These are phyloP conservation scores for Trichoderma asperelloides DNA, from an alignment of 495 filamentous ascomycete species.

Conservation along the genomic window DNA sequence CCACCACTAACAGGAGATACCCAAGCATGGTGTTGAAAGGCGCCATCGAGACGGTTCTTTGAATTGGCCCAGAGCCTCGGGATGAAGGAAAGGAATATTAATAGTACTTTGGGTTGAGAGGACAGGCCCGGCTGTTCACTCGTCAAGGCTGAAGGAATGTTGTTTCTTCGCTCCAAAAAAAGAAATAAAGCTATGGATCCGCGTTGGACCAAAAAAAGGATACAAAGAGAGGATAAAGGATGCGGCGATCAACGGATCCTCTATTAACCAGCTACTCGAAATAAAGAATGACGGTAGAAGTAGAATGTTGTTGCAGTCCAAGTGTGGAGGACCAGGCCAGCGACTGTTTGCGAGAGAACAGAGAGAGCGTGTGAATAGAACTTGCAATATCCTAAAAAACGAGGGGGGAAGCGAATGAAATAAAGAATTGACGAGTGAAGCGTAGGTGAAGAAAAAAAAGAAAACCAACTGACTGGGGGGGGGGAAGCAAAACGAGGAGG, in stretches of 20 bases:
- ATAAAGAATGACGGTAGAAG: not conserved
- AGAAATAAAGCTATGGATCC: not conserved
- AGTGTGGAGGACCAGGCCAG: slow-evolving; percentile 6
- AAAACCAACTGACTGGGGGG: not conserved
- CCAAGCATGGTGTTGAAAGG: not conserved
- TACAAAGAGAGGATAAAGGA: not conserved
- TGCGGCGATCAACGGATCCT: slow-evolving; percentile 10
- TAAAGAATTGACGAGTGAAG: slow-evolving; percentile 6
- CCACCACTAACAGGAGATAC: not conserved
- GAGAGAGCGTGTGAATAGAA: not conserved
- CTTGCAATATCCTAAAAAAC: not conserved
- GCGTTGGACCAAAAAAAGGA: not conserved
- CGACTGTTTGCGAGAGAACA: not conserved
- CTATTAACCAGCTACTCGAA: slow-evolving; percentile 6
- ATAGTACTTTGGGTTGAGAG: not conserved
- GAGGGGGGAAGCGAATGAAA: not conserved
- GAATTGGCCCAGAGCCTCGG: not conserved
- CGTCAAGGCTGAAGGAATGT: not conserved
- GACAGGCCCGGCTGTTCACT: not conserved
- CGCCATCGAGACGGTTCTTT: not conserved
- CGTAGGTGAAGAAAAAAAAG: not conserved
- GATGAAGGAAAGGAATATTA: not conserved
- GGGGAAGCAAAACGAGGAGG: not conserved
- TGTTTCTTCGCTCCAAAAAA: not conserved
- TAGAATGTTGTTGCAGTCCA: not conserved